Base-by-base conservation (phyloP, 371 early-diverging fungal genomes). In the Zychaea mexicana region DNA sequence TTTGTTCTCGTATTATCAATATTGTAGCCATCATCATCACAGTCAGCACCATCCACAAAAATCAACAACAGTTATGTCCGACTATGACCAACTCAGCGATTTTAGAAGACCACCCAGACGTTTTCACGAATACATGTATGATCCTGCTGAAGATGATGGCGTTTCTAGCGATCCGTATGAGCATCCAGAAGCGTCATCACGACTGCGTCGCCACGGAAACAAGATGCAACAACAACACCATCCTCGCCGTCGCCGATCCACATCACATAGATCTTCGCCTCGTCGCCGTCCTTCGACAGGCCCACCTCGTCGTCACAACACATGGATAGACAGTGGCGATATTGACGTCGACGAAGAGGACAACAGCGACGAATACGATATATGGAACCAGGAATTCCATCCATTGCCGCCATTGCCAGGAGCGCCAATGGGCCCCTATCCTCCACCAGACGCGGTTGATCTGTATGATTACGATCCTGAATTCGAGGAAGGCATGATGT, bases 211-310 rank as follows among this genome's bases (percentile, higher is more conserved):
- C 13, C 57, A 36, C 12, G 32, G 32, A 19, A 24, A 28, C 27
- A 52, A 28, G 17, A n/a, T 15, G 10, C 28, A 30, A 17, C 53
- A 6, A 30, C 28, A 17, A 30, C 19, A 30, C 3, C 53, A 27
- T 30, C 30, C 21, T 57, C 57, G 33, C 32, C 57, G 36, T 57
- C 57, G 33, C 32, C 57, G 33, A 36, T 28, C 57, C 32, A 9
- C 36, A 38, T 21, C 32, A 36, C 19, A n/a, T 42, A 42, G n/a
- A 7, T 15, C 42, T 1, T 42, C 42, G n/a, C 15, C 15, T 0
- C 2, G 4, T 0, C 15, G 17, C 4, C 13, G n/a, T 4, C 15
- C 42, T 33, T 33, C 33, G 12, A 5, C 8, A 42, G 17, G 42
- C 13, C 42, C 7, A 17, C n/a, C 42, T 12, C 42, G 42, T 15